These are phyloP conservation scores for Vaccinium darrowii DNA, from an alignment of 148 eudicot species.

Conservation along the genomic window DNA sequence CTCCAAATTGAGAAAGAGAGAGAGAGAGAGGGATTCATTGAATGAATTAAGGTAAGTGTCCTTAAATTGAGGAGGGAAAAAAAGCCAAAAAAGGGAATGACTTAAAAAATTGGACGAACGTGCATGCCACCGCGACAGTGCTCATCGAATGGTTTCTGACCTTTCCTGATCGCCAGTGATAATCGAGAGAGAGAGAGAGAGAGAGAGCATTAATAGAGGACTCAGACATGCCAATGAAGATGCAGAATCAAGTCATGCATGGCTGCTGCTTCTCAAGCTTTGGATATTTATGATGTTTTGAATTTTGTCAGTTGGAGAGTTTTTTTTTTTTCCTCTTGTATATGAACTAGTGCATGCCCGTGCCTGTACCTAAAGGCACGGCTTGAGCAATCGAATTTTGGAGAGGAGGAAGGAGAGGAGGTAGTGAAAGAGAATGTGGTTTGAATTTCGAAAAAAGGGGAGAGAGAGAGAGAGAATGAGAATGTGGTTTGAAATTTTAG, in stretches of 20 bases:
- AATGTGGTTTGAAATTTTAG: too few species aligned
- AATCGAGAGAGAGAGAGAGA: background rate
- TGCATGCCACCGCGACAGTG: conserved; percentile 24
- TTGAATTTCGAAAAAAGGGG: too few species aligned
- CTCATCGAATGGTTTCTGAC: conserved; percentile 23
- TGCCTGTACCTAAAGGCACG: too few species aligned
- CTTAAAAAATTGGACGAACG: conserved; percentile 12
- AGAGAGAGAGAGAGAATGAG: too few species aligned
- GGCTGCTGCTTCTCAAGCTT: conserved; percentile 84
- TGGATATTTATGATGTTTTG: conserved; percentile 77
- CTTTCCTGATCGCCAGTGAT: too few species aligned
- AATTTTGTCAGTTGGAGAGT: too few species aligned
- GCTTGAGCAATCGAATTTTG: too few species aligned
- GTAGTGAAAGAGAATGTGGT: too few species aligned
- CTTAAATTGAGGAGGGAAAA: conserved; percentile 20
- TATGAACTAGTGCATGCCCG: too few species aligned
- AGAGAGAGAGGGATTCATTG: background rate
- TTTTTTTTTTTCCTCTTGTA: too few species aligned
- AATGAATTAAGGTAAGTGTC: background rate
- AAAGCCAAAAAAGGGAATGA: conserved; percentile 17
- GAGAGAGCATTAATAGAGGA: conserved; percentile 53
- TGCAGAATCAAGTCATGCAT: conserved; percentile 86
- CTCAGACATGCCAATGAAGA: conserved; percentile 90
- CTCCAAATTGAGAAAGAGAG: background rate
- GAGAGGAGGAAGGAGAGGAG: too few species aligned